Conservation (phyloP, 2,329 filamentous ascomycete species). For the Lachnellula willkommii region DNA sequence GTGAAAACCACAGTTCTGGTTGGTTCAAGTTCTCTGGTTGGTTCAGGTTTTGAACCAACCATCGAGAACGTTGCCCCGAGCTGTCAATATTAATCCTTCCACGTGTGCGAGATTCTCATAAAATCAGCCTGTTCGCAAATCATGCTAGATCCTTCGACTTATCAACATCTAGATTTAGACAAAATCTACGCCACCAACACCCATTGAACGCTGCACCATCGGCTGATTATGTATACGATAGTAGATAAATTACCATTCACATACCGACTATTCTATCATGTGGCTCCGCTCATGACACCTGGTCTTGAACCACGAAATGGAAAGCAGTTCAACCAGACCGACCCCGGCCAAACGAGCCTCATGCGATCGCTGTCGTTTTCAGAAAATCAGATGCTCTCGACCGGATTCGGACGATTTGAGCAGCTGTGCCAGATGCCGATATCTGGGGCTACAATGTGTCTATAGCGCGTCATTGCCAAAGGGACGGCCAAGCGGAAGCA, state of each 20-base stretch:
- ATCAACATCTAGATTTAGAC: neutral
- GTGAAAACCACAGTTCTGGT: no score
- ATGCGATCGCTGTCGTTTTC: slow-evolving; percentile 5
- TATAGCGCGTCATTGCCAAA: slow-evolving; percentile 8
- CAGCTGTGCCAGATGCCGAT: slow-evolving; percentile 6
- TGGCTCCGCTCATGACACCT: slow-evolving; percentile 3
- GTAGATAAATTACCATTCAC: slow-evolving; percentile 6
- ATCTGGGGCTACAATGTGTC: slow-evolving; percentile 7
- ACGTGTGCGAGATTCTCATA: neutral
- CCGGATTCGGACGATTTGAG: slow-evolving; percentile 3
- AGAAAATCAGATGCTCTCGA: slow-evolving; percentile 6
- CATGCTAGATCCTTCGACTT: slow-evolving; percentile 1
- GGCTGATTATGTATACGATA: slow-evolving; percentile 3
- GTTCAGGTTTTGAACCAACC: no score
- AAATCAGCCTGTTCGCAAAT: slow-evolving; percentile 1
- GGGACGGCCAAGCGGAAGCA: slow-evolving; percentile 6
- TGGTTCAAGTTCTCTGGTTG: no score
- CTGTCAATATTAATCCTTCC: slow-evolving; percentile 3
- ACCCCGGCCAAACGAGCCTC: slow-evolving; percentile 7
- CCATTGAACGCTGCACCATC: slow-evolving; percentile 1
- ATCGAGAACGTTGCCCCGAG: no score
- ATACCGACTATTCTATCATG: slow-evolving; percentile 6
- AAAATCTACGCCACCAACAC: neutral
- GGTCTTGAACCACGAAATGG: slow-evolving; percentile 2
- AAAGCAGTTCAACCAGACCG: slow-evolving; percentile 5